Base-by-base conservation (phyloP, 2,329 filamentous ascomycete genomes). In the Tympanopsis confertula region DNA sequence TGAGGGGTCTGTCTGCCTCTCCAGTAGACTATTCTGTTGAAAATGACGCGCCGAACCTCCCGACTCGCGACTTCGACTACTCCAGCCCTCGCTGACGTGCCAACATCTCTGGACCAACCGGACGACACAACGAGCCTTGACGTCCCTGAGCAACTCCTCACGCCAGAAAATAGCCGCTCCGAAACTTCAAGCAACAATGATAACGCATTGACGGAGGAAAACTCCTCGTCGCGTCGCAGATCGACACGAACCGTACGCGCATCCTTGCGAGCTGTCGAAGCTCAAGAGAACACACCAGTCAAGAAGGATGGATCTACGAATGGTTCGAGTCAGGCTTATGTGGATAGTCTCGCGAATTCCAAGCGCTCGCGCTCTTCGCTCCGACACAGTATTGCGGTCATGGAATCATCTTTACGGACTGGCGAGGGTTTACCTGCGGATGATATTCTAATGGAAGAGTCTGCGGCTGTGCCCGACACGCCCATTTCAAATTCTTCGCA, bases 91-190 rank as follows among this genome's bases (percentile, higher is more conserved):
- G 39, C 50, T 19, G 50, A 55, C 45, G 41, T 33, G n/a, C n/a
- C n/a, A n/a, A n/a, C n/a, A n/a, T n/a, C n/a, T n/a, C n/a, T n/a
- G n/a, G n/a, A n/a, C n/a, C n/a, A n/a, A n/a, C n/a, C 44, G 39
- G 50, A 55, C 37, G 51, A 54, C 38, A 45, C 47, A 38, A 56
- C 52, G 45, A 50, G 44, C 35, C 48, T 57, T 26, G 55, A 59
- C 36, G 50, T 56, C 14, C 50, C 56, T 14, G 56, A 56, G 45
- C 55, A 60, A 42, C 50, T 61, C n/a, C 50, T 62, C 14, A 62
- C 59, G 3, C 59, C 59, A 38, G 58, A 61, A 39, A 58, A 59
- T 29, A 62, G 59, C 42, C 57, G 54, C 38, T 63, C 58, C n/a
- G 59, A 62, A 39, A 59, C 57, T 2, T 59, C 58, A 4, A 62